phyloP scores from a whole-genome alignment of 768 basidiomycete species.

The Filobasidium floriforme region DNA sequence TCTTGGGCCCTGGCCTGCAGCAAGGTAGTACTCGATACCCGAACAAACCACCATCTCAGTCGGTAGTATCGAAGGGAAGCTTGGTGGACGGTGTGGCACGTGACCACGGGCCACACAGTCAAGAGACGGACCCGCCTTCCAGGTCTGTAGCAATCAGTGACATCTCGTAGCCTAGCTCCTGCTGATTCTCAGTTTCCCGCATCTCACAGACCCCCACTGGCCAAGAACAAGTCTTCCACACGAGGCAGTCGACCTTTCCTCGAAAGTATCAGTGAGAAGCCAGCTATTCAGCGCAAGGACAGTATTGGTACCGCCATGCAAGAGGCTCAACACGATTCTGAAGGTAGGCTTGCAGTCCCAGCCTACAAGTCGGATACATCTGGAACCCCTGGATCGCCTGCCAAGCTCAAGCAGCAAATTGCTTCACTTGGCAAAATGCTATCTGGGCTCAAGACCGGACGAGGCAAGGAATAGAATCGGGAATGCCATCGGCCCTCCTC shows the following conservation, averaged over 20 bases:
- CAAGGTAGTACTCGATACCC: not conserved
- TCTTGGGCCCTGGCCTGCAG: not conserved
- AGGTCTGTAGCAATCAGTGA: too few species aligned
- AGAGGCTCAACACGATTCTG: too few species aligned
- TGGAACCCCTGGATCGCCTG: conserved; percentile 25
- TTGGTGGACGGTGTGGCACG: not conserved
- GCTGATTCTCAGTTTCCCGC: not conserved
- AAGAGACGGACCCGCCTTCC: too few species aligned
- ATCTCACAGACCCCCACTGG: not conserved
- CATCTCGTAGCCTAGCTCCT: not conserved
- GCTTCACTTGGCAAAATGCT: conserved; percentile 86
- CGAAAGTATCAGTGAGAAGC: conserved; percentile 7
- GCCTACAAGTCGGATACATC: too few species aligned
- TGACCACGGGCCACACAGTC: not conserved
- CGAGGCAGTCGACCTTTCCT: not conserved
- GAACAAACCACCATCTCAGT: not conserved
- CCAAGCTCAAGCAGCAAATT: conserved; percentile 80
- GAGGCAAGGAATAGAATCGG: conserved; percentile 8
- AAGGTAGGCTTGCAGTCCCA: too few species aligned
- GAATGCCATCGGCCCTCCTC: not conserved
- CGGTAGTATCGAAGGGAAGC: too few species aligned
- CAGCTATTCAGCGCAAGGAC: conserved; percentile 48
- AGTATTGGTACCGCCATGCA: not conserved
- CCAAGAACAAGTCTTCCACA: not conserved
- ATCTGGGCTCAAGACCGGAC: conserved; percentile 49